Conservation (phyloP, 148 eudicot species). For the Selenicereus undatus region DNA sequence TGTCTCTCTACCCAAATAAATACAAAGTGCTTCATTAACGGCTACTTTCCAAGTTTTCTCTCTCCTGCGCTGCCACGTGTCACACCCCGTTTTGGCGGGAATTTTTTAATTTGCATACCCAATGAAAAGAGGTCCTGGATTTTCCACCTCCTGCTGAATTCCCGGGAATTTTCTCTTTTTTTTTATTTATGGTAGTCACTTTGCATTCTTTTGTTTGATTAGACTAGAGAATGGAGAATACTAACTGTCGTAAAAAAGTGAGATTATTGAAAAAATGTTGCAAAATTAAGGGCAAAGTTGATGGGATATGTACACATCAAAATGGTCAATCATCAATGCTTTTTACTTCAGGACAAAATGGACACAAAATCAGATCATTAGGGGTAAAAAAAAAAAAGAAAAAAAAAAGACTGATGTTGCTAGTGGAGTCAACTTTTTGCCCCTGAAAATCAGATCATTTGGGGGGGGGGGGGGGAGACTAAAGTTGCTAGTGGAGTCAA, state of each 20-base stretch:
- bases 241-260: neutral
- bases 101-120: constrained; percentile 4
- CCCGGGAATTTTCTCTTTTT: constrained; percentile 14
- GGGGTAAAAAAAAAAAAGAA: neutral
- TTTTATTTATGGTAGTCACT: neutral
- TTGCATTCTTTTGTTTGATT: neutral
- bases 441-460: constrained; percentile 12
- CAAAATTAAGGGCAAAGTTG: constrained; percentile 1
- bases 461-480: neutral
- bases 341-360: constrained; percentile 9
- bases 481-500: constrained; percentile 20
- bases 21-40: constrained; percentile 21
- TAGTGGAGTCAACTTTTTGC: constrained; percentile 18
- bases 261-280: neutral
- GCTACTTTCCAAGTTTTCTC: constrained; percentile 25
- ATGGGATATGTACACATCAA: constrained; percentile 10
- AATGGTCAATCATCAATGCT: neutral
- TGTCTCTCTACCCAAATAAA: constrained; percentile 14
- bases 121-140: constrained; percentile 5
- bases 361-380: constrained; percentile 18
- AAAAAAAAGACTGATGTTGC: neutral
- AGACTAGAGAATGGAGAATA: neutral
- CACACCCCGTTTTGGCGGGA: constrained; percentile 27
- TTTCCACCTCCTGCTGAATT: constrained; percentile 18
- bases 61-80: constrained; percentile 16